Base-by-base conservation (phyloP, 768 basidiomycete species). In the Lactifluus rugatus region DNA sequence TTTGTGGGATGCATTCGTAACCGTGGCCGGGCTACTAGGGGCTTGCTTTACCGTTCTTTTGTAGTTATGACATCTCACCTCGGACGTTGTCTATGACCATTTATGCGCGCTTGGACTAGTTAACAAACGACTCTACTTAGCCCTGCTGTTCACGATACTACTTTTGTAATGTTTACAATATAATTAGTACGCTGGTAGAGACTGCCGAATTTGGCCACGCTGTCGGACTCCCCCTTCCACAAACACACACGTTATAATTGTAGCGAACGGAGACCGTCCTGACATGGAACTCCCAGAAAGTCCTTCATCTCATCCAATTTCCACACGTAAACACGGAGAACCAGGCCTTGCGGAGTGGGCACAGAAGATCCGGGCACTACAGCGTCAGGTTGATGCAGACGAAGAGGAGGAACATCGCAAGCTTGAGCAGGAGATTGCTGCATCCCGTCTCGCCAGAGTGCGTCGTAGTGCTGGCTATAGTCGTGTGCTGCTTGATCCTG, bases 271-370 rank as follows among this genome's bases (percentile, higher is more conserved):
- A 10, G 13, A 11, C 11, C 16, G 16, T 37, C 37, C 6, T 17
- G 37, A 39, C 46, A 62, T 64, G 63, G 61, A 64, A 34, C 56
- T 62, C 36, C 56, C 56, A 47, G 7, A 31, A 17, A 54, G 48
- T 41, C 42, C 57, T 21, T 45, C 62, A 36, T 64, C 63, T 25
- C 61, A 26, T 44, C 61, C 54, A 28, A 62, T 54, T 36, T 48
- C 17, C 39, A 21, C 37, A 16, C 56, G 56, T n/a, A 80, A 78
- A 59, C 75, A 83, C 4, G 59, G 54, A 19, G 87, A 88, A 64
- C 73, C 76, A 3, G 84, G 81, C 49, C 75, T 89, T n/a, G 78
- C 87, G 16, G 87, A 91, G 69, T 91, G 89, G 89, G 80, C 88
- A 14, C 84, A 73, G 70, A 84, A 78, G 74, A 89, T 92, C 69